Evolutionary conservation across 495 filamentous ascomycete species (phyloP).

Genomic region (Aspergillus diversus): DNA sequence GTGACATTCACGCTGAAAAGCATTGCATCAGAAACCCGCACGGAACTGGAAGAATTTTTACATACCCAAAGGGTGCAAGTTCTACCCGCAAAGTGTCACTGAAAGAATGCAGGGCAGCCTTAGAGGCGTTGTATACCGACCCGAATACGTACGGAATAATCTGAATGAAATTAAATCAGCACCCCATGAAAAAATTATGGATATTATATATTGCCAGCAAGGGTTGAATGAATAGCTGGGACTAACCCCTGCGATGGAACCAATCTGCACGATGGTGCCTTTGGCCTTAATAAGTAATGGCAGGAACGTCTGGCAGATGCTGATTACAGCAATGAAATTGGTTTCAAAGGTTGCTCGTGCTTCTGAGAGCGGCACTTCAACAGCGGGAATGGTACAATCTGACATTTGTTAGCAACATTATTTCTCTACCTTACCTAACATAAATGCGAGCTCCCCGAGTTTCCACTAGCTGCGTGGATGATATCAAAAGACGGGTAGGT

Average conservation of each 20-base stretch:
- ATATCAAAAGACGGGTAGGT: neutral
- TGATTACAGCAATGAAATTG: conserved; percentile 64
- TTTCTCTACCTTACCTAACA: neutral
- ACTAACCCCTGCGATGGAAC: conserved; percentile 56
- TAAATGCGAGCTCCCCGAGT: no score
- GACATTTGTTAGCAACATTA: conserved; percentile 10
- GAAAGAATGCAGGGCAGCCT: conserved; percentile 65
- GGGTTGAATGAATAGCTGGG: neutral
- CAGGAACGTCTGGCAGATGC: conserved; percentile 60
- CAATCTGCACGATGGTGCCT: conserved; percentile 66
- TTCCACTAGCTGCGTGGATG: no score
- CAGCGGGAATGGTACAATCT: conserved; percentile 65
- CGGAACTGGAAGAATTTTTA: conserved; percentile 5
- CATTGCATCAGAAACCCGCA: neutral
- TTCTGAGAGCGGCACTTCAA: conserved; percentile 58
- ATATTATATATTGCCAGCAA: neutral
- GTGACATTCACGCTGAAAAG: conserved; percentile 51
- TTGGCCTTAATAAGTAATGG: conserved; percentile 60
- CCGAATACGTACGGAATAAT: conserved; percentile 59
- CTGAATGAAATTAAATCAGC: conserved; percentile 19
- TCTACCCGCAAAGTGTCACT: conserved; percentile 63
- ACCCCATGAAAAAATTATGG: no score
- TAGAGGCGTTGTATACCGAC: conserved; percentile 64
- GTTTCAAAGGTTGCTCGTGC: conserved; percentile 56
- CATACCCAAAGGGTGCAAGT: conserved; percentile 49